Base-by-base conservation (phyloP, 2,329 filamentous ascomycete species). In the Pseudogymnoascus sp. region DNA sequence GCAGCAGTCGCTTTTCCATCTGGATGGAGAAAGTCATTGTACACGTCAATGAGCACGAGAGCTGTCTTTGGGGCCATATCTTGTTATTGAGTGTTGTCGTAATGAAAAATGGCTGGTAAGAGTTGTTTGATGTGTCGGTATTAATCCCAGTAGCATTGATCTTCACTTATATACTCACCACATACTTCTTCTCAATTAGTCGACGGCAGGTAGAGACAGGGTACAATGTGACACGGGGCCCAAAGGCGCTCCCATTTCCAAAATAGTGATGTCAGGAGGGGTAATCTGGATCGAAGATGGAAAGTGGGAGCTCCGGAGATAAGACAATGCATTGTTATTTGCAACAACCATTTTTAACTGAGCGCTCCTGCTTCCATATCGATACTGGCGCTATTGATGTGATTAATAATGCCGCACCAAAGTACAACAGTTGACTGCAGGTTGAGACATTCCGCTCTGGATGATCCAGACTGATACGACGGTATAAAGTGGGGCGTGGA, bases 21-120 rank as follows among this genome's bases (percentile, higher is more conserved):
- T 38, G 67, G 65, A 41, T 70, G 68, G 1, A 69, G 62, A 59
- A 69, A 70, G 61, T 70, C 67, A 36, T 70, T 70, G 62, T 69
- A 69, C 1, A 65, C 67, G 54, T 70, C 67, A 6, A 70, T 67
- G 33, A 70, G 61, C 20, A 70, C 36, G 9, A 70, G 59, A 35
- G 68, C 68, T 12, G 65, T 70, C 16, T 64, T 63, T 7, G 36
- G 35, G 60, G 57, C 14, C 57, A 62, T 62, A 47, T 36, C 16
- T 36, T 16, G 59, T 57, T 35, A 11, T 20, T 33, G 8, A 5
- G 7, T 28, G 41, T 16, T 47, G 14, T 3, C 22, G 41, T 16
- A 20, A 11, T 47, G 4, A n/a, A 28, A 47, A 16, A 47, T 16
- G 28, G 14, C n/a, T 47, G 41, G 41, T 47, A 28, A 28, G 14